These are phyloP conservation scores for Tillandsia fasciculata DNA, from an alignment of 176 grass and related monocot species.

Conservation along the genomic window DNA sequence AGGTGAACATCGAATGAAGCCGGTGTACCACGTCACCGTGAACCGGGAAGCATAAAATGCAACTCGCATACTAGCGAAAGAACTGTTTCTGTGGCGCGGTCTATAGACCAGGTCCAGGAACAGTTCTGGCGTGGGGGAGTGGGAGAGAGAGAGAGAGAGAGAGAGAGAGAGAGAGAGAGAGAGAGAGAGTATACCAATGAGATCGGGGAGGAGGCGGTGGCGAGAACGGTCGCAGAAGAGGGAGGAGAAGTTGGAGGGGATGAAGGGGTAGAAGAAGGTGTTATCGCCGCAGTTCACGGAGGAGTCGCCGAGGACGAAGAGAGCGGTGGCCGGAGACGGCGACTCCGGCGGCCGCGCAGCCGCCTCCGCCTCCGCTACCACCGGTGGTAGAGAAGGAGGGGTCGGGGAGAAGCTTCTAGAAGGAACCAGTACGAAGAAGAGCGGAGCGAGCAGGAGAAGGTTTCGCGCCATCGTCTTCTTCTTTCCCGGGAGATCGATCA, in stretches of 20 bases:
- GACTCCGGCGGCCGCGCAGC: background rate
- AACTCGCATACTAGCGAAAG: no score
- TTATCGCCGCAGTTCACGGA: conserved; percentile 39
- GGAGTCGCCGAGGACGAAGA: conserved; percentile 56
- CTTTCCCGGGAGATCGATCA: no score
- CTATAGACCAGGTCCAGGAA: no score
- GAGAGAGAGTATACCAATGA: conserved; percentile 26
- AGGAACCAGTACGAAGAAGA: no score
- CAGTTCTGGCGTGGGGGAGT: no score
- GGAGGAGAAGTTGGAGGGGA: conserved; percentile 10
- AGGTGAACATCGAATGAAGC: no score
- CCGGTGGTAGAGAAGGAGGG: background rate
- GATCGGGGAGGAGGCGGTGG: conserved; percentile 38
- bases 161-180: background rate
- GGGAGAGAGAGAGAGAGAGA: background rate
- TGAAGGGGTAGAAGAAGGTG: conserved; percentile 20
- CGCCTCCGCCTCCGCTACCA: background rate
- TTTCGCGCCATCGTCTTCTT: no score
- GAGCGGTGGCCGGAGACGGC: conserved; percentile 2
- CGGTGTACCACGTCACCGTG: no score
- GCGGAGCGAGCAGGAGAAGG: no score
- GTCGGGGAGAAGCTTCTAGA: conserved; percentile 9
- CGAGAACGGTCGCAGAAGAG: conserved; percentile 17
- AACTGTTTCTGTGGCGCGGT: no score
- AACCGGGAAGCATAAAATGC: no score